A percentile compares a stretch with the other conserved stretches of the same genome.
phyloP scores from a whole-genome alignment of 257 asterid species.

The Nicotiana tabacum region DNA sequence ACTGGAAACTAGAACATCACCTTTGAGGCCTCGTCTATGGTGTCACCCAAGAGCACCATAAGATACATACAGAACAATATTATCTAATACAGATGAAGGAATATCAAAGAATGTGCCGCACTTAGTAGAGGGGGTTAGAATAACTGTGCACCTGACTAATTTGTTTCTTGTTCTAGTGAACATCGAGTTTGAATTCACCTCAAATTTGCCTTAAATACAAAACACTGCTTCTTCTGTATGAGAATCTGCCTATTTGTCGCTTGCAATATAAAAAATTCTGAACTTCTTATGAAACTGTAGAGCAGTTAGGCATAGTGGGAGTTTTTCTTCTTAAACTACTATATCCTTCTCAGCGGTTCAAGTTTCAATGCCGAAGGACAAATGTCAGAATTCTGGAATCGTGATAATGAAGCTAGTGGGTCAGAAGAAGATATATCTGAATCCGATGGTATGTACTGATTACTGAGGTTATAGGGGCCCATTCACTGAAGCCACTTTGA shows the following conservation, averaged over 20 bases:
- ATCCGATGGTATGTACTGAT: slow-evolving; percentile 60
- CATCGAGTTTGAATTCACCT: neutral
- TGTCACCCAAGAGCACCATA: neutral
- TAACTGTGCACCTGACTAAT: slow-evolving; percentile 2
- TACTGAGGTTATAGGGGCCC: neutral
- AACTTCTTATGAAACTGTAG: neutral
- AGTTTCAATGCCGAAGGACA: slow-evolving; percentile 33
- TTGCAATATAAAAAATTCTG: neutral
- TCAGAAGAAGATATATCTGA: slow-evolving; percentile 93
- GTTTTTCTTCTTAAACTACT: neutral
- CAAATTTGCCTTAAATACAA: neutral
- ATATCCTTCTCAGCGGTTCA: slow-evolving; percentile 12
- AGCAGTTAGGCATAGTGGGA: neutral
- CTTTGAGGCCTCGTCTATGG: neutral
- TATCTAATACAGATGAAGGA: neutral
- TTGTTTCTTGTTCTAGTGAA: neutral
- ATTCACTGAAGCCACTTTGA: slow-evolving; percentile 12
- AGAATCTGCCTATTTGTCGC: no score
- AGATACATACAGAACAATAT: neutral
- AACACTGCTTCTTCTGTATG: no score
- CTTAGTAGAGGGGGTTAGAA: neutral
- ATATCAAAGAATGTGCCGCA: neutral
- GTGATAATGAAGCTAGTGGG: slow-evolving; percentile 70
- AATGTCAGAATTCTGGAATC: slow-evolving; percentile 88
- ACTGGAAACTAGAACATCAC: slow-evolving; percentile 1